Evolutionary conservation across 148 eudicot genomes (phyloP).

Genomic region (Silene uniflora): DNA sequence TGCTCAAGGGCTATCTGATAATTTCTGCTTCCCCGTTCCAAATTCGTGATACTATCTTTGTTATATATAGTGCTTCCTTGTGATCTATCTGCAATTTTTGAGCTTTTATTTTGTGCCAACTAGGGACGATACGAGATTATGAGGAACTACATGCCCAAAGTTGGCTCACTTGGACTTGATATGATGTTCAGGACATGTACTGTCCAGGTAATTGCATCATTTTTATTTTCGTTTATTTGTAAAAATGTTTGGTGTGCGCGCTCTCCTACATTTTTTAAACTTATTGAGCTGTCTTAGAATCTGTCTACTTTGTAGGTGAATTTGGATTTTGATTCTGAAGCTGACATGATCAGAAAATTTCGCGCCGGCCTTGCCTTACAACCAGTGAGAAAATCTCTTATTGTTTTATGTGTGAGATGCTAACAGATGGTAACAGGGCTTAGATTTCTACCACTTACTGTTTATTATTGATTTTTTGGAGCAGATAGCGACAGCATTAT

Average conservation of each 20-base stretch:
- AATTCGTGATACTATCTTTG: not conserved
- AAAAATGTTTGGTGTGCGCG: not conserved
- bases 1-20: not conserved
- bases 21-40: conserved; percentile 9
- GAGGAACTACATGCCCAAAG: conserved; percentile 99
- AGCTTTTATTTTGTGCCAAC: conserved; percentile 19
- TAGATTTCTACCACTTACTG: conserved; percentile 17
- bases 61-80: not conserved
- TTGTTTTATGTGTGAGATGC: conserved; percentile 9
- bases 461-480: conserved; percentile 22
- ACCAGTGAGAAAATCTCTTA: conserved; percentile 58
- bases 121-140: conserved; percentile 98
- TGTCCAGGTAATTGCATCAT: conserved; percentile 64
- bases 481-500: conserved; percentile 94
- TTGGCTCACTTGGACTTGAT: conserved; percentile 94
- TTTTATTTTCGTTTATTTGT: not conserved
- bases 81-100: conserved; percentile 1
- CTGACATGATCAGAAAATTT: conserved; percentile 91
- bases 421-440: not conserved
- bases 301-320: conserved; percentile 55
- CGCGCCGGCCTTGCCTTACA: conserved; percentile 96
- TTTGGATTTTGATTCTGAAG: conserved; percentile 92
- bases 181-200: conserved; percentile 99
- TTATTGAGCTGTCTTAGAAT: conserved; percentile 8
- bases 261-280: not conserved